Conservation (phyloP, 1,139 yeast species). For the Casaregolazyma lundiana region DNA sequence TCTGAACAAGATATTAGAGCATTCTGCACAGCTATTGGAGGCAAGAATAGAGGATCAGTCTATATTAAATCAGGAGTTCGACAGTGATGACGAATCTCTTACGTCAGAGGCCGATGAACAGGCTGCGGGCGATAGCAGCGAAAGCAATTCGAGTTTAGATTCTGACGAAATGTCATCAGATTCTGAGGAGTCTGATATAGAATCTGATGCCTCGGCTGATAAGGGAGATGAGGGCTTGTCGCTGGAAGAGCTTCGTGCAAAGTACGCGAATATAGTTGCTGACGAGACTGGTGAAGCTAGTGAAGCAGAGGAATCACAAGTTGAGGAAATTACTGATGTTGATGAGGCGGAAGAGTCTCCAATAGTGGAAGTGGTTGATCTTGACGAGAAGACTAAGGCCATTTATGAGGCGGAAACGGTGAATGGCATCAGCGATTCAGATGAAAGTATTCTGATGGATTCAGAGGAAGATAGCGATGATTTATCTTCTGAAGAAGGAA, state of each 20-base stretch:
- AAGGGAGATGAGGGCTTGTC: conserved; percentile 52
- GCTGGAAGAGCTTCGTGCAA: conserved; percentile 59
- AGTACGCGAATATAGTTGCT: conserved; percentile 52
- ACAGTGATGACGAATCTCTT: conserved; percentile 20
- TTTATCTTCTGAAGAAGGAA: conserved; percentile 20
- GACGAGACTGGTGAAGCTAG: conserved; percentile 26
- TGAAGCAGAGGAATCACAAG: conserved; percentile 28
- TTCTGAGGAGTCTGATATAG: conserved; percentile 10
- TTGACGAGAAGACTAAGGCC: conserved; percentile 24
- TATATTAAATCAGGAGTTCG: conserved; percentile 22
- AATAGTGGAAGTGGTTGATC: conserved; percentile 20
- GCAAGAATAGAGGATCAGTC: conserved; percentile 55
- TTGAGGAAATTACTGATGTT: conserved; percentile 24
- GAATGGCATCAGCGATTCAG: conserved; percentile 26
- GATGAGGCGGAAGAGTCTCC: conserved; percentile 11
- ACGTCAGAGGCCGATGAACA: conserved; percentile 21
- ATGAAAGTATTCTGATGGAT: conserved; percentile 25
- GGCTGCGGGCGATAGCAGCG: conserved; percentile 25
- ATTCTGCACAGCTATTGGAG: conserved; percentile 83
- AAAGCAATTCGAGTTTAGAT: conserved; percentile 21
- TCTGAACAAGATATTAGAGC: conserved; percentile 81
- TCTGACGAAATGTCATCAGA: conserved; percentile 23
- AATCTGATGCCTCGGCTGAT: conserved; percentile 26
- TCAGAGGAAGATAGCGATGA: conserved; percentile 27
- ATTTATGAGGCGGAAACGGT: conserved; percentile 20